Conservation (phyloP, 768 basidiomycete genomes). For the Termitomyces sp. region DNA sequence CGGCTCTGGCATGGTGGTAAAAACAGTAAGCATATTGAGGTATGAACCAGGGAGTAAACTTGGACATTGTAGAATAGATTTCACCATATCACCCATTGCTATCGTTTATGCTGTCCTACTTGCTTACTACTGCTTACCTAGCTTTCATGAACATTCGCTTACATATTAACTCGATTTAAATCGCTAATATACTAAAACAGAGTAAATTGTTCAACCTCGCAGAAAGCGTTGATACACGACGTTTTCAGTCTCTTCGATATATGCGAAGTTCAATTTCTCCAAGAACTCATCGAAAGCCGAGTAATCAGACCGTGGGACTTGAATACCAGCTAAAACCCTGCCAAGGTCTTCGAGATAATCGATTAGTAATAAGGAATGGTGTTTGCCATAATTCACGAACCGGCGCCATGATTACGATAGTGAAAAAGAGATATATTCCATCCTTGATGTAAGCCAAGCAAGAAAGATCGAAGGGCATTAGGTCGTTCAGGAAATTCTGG, state of each 20-base stretch:
- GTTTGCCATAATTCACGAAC: slow-evolving; percentile 40
- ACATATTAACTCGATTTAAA: not conserved
- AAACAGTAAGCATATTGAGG: slow-evolving; percentile 15
- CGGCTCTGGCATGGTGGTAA: slow-evolving; percentile 24
- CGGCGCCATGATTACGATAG: slow-evolving; percentile 96
- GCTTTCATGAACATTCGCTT: not conserved
- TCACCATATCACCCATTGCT: not conserved
- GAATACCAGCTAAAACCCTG: slow-evolving; percentile 89
- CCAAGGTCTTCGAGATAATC: slow-evolving; percentile 63
- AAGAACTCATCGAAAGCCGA: slow-evolving; percentile 72
- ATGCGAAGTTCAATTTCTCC: slow-evolving; percentile 74
- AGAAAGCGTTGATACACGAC: slow-evolving; percentile 76
- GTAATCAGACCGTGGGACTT: slow-evolving; percentile 71
- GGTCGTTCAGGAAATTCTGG: slow-evolving; percentile 96
- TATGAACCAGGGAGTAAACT: slow-evolving; percentile 2
- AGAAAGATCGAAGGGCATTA: slow-evolving; percentile 85
- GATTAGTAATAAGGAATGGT: not conserved
- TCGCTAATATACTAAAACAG: not conserved
- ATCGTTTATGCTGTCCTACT: not conserved
- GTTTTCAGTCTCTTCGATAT: slow-evolving; percentile 92
- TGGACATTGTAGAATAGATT: not conserved
- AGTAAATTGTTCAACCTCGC: slow-evolving; percentile 22
- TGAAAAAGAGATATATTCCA: slow-evolving; percentile 99
- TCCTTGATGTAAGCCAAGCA: slow-evolving; percentile 71
- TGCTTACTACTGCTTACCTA: not conserved